These are phyloP conservation scores for Omphalotus guepiniiformis DNA, from an alignment of 768 basidiomycete species.

Conservation along the genomic window DNA sequence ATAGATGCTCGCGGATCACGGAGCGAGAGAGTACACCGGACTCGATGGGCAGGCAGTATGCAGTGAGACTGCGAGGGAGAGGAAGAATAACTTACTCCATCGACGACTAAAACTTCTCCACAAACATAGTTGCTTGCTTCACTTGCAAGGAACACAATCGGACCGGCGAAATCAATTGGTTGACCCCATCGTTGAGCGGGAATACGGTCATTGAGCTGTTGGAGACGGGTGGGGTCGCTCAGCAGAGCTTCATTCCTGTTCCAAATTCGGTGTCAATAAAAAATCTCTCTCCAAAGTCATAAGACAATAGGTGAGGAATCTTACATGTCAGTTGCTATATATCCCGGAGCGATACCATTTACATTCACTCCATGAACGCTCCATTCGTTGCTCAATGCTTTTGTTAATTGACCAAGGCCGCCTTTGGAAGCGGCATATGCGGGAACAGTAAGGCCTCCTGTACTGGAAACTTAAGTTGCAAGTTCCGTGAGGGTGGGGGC, in stretches of 20 bases:
- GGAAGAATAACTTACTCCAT: conserved; percentile 44
- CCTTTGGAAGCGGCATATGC: conserved; percentile 93
- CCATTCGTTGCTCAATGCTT: conserved; percentile 94
- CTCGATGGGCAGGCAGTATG: not conserved
- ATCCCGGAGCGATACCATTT: conserved; percentile 85
- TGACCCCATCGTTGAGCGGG: conserved; percentile 70
- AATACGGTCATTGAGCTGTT: conserved; percentile 73
- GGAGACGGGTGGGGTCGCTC: conserved; percentile 55
- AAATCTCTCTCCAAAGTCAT: not conserved
- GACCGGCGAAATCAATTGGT: conserved; percentile 72
- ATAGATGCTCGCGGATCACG: conserved; percentile 15
- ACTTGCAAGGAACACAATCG: conserved; percentile 66
- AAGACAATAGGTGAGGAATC: conserved; percentile 1
- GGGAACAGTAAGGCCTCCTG: conserved; percentile 66
- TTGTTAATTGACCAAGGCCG: conserved; percentile 79
- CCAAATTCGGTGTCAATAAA: not conserved
- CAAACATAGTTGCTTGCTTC: conserved; percentile 67
- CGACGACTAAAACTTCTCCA: conserved; percentile 67
- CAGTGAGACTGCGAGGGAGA: not conserved
- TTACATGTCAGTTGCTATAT: conserved; percentile 87
- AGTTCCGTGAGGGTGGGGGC: conserved; percentile 60
- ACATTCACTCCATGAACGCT: conserved; percentile 83
- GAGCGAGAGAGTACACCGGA: conserved; percentile 8
- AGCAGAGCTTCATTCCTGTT: conserved; percentile 33
- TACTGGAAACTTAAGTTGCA: conserved; percentile 28